These are phyloP conservation scores for Cyclotella atomus DNA, from an alignment of 108 stramenopile genomes.

Conservation along the genomic window DNA sequence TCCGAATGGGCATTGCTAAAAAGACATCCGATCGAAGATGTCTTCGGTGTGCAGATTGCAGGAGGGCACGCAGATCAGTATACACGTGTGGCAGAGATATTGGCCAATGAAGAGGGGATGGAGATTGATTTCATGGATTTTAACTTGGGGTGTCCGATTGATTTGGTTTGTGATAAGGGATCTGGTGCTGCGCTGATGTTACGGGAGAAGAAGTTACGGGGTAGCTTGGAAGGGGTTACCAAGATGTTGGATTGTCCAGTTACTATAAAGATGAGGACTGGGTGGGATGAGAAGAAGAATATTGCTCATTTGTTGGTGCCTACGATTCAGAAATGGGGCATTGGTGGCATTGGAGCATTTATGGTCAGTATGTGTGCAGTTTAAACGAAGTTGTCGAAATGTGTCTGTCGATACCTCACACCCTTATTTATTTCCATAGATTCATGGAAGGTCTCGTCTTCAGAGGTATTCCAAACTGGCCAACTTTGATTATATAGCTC, in stretches of 20 bases:
- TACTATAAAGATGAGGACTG: constrained; percentile 97
- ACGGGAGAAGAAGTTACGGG: constrained; percentile 76
- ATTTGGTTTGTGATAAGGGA: constrained; percentile 94
- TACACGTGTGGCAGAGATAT: constrained; percentile 65
- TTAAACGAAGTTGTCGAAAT: neutral
- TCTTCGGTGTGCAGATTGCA: constrained; percentile 97
- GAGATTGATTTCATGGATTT: constrained; percentile 97
- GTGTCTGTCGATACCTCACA: neutral
- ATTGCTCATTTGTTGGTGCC: constrained; percentile 88
- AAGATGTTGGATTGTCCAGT: constrained; percentile 79
- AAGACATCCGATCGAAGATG: constrained; percentile 91
- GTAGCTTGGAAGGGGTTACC: constrained; percentile 78
- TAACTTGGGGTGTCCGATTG: constrained; percentile 98
- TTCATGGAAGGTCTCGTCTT: constrained; percentile 94
- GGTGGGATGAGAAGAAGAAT: constrained; percentile 92
- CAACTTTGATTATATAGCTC: constrained; percentile 94
- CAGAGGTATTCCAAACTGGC: constrained; percentile 94
- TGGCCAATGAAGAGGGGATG: constrained; percentile 74
- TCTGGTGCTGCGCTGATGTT: constrained; percentile 92
- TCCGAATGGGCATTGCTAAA: constrained; percentile 96
- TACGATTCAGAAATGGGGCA: constrained; percentile 82
- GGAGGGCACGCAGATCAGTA: constrained; percentile 91
- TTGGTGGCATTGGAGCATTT: constrained; percentile 71
- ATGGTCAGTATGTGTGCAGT: constrained; percentile 59
- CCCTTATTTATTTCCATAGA: constrained; percentile 23